Percentiles rank a stretch among this genome's conserved stretches.
These are phyloP conservation scores for Backusella sp. DNA, from an alignment of 192 early-diverging fungal genomes.

Conservation along the genomic window DNA sequence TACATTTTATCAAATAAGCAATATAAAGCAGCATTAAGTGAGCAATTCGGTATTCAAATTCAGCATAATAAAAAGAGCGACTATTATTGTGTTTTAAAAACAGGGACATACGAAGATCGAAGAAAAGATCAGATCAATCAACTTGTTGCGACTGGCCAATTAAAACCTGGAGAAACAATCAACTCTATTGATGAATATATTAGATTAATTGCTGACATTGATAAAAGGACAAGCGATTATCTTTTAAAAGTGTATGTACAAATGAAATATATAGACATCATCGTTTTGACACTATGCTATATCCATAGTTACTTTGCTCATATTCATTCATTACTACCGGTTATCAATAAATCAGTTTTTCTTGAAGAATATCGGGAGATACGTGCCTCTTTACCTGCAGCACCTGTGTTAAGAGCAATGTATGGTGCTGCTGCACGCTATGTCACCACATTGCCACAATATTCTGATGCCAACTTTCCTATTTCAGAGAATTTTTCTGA, in stretches of 20 bases:
- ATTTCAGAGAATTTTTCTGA: conserved; percentile 7
- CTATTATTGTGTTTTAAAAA: conserved; percentile 14
- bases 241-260: conserved; percentile 26
- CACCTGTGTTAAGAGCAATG: conserved; percentile 30
- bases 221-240: conserved; percentile 24
- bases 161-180: background rate
- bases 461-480: background rate
- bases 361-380: conserved; percentile 39
- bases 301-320: conserved; percentile 54
- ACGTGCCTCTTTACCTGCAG: conserved; percentile 22
- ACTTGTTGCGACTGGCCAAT: background rate
- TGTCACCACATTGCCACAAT: conserved; percentile 15
- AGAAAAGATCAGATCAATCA: conserved; percentile 6
- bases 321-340: conserved; percentile 68
- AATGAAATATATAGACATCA: background rate
- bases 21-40: background rate
- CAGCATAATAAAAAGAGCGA: background rate
- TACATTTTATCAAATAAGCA: background rate
- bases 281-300: background rate
- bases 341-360: conserved; percentile 64
- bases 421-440: conserved; percentile 34
- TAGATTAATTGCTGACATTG: conserved; percentile 19
- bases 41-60: background rate
- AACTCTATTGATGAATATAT: conserved; percentile 26
- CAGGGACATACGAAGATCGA: conserved; percentile 18